Conservation (phyloP, 208 protist species). For the Strigomonas oncopelti region DNA sequence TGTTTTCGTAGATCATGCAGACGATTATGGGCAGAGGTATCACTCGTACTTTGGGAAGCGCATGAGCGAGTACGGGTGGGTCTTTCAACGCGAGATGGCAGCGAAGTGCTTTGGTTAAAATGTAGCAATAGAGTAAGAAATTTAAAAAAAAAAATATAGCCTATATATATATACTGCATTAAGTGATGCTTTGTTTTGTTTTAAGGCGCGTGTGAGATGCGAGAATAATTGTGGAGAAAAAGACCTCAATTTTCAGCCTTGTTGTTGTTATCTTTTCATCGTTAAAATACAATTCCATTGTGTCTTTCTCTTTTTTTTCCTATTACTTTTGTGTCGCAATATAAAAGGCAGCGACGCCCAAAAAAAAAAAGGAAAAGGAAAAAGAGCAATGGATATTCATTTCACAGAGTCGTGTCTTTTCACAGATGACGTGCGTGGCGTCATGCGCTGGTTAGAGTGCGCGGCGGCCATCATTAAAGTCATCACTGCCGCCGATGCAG, state of each 20-base stretch:
- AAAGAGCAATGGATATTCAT: neutral
- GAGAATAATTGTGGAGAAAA: too few relatives aligned
- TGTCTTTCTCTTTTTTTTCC: neutral
- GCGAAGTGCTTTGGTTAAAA: neutral
- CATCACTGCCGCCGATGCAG: conserved; percentile 8
- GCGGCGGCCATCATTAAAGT: conserved; percentile 33
- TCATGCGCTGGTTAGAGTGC: conserved; percentile 31
- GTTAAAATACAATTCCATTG: neutral
- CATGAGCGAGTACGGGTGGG: too few relatives aligned
- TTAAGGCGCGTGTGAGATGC: too few relatives aligned
- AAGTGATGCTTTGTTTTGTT: too few relatives aligned
- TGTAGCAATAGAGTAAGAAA: neutral
- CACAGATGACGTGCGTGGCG: conserved; percentile 1
- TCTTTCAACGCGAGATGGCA: neutral
- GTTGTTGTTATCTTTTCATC: neutral
- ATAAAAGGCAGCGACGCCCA: neutral
- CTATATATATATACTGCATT: too few relatives aligned
- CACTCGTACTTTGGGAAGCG: too few relatives aligned
- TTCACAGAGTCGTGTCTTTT: neutral
- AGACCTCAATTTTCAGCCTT: neutral
- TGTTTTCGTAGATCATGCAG: too few relatives aligned
- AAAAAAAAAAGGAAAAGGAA: too few relatives aligned
- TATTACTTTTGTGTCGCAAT: neutral
- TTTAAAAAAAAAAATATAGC: neutral
- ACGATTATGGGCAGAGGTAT: too few relatives aligned